Evolutionary conservation across 768 basidiomycete genomes (phyloP).

Genomic region (Agaricus subrufescens): DNA sequence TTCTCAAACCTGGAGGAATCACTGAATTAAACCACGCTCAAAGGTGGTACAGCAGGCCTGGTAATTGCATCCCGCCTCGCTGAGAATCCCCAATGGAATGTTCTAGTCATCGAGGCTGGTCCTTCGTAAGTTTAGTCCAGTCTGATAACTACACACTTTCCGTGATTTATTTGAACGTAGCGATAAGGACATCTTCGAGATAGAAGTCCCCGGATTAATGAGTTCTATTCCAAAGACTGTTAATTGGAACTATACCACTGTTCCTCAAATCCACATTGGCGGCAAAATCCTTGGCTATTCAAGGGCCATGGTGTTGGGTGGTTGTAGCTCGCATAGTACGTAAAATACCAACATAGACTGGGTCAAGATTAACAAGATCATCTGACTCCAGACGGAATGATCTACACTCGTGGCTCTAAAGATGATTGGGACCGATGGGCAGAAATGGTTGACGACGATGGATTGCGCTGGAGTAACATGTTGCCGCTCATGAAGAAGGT

Average conservation of each 20-base stretch:
- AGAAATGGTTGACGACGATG: conserved; percentile 20
- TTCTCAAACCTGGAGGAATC: too few relatives aligned
- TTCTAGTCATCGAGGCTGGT: conserved; percentile 14
- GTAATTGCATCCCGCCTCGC: conserved; percentile 8
- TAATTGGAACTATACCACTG: conserved; percentile 15
- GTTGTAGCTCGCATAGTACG: conserved; percentile 14
- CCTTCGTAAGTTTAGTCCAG: conserved; percentile 4
- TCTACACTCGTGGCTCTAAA: conserved; percentile 27
- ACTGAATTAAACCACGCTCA: background rate
- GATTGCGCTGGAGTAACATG: conserved; percentile 28
- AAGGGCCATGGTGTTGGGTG: conserved; percentile 10
- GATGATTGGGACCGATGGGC: conserved; percentile 31
- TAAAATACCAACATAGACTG: background rate
- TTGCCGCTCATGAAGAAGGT: conserved; percentile 22
- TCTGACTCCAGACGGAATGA: conserved; percentile 19
- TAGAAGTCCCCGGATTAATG: background rate
- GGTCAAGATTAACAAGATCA: background rate
- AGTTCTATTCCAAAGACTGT: background rate
- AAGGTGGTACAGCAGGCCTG: conserved; percentile 12
- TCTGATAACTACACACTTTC: background rate
- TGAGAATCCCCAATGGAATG: conserved; percentile 7
- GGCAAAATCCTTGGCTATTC: conserved; percentile 4
- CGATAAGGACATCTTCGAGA: conserved; percentile 1
- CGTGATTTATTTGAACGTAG: background rate
- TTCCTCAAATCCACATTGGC: conserved; percentile 5